phyloP scores from a whole-genome alignment of 2,329 filamentous ascomycete genomes.

The Bipolaris oryzae region DNA sequence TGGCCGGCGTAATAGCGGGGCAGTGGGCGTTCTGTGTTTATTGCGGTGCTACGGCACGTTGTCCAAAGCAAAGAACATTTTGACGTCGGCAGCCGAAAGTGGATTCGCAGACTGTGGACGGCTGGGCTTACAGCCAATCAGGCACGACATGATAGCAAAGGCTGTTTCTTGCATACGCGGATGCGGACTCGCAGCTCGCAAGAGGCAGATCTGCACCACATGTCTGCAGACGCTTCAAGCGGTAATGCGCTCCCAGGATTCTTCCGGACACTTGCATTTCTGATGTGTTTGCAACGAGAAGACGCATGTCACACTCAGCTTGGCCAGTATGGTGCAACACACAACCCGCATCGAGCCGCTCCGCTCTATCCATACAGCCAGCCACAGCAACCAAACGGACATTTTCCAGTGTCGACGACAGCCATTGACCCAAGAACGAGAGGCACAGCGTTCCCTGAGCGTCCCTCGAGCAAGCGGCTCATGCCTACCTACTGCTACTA shows the following conservation, averaged over 20 bases:
- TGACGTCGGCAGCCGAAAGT: conserved; percentile 27
- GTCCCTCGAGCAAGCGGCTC: conserved; percentile 7
- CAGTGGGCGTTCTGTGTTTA: conserved; percentile 25
- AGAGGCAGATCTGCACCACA: conserved; percentile 28
- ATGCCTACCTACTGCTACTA: background rate
- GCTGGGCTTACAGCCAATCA: conserved; percentile 29
- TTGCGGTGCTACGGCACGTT: conserved; percentile 29
- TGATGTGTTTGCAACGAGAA: conserved; percentile 14
- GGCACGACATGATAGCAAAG: conserved; percentile 18
- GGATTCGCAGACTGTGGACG: conserved; percentile 27
- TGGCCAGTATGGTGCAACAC: conserved; percentile 17
- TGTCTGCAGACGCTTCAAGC: conserved; percentile 25
- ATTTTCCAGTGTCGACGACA: conserved; percentile 22
- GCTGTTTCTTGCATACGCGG: conserved; percentile 5
- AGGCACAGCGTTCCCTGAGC: conserved; percentile 23
- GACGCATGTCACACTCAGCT: conserved; percentile 26
- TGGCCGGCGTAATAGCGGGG: conserved; percentile 23
- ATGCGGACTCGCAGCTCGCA: conserved; percentile 14
- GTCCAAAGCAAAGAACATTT: conserved; percentile 25
- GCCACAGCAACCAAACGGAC: conserved; percentile 19
- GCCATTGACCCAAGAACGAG: conserved; percentile 21
- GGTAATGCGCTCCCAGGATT: conserved; percentile 37
- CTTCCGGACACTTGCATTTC: conserved; percentile 33
- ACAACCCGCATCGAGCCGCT: background rate
- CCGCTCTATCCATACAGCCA: conserved; percentile 11